These are phyloP conservation scores for Fagus crenata DNA, from an alignment of 306 rosid species.

Conservation along the genomic window DNA sequence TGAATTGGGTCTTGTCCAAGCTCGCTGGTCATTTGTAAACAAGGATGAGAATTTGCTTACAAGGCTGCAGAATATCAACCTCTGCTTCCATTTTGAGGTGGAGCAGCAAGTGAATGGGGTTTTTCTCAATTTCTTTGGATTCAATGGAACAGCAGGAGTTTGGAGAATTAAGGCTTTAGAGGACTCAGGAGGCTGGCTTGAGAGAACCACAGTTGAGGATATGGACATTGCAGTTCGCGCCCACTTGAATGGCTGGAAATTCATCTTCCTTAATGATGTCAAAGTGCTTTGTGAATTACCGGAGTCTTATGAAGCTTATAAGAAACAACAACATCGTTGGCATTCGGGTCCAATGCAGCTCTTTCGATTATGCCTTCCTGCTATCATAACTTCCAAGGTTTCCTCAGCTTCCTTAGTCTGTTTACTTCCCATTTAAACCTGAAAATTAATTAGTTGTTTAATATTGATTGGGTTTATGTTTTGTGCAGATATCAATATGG, in stretches of 20 bases:
- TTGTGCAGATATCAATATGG: slow-evolving; percentile 77
- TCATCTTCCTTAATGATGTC: slow-evolving; percentile 91
- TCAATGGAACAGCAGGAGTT: slow-evolving; percentile 98
- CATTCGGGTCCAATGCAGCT: slow-evolving; percentile 99
- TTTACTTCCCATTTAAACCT: background rate
- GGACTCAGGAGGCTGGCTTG: slow-evolving; percentile 97
- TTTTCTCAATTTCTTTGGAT: slow-evolving; percentile 89
- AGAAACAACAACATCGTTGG: slow-evolving; percentile 99
- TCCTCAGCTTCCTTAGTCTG: background rate
- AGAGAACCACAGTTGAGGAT: slow-evolving; percentile 96
- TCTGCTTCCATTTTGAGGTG: slow-evolving; percentile 99
- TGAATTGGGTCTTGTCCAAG: slow-evolving; percentile 90
- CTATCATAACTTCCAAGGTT: slow-evolving; percentile 82
- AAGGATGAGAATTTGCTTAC: slow-evolving; percentile 92
- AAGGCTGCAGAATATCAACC: slow-evolving; percentile 88
- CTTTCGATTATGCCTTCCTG: slow-evolving; percentile 83
- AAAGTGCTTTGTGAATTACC: slow-evolving; percentile 89
- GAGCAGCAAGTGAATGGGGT: slow-evolving; percentile 97
- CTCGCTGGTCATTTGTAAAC: slow-evolving; percentile 94
- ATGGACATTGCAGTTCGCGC: slow-evolving; percentile 99
- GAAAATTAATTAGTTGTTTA: background rate
- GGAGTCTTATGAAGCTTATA: slow-evolving; percentile 93
- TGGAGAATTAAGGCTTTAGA: slow-evolving; percentile 95
- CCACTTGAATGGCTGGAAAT: slow-evolving; percentile 93
- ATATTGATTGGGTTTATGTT: background rate